These are phyloP conservation scores for Dactylellina haptotyla DNA, from an alignment of 2,329 filamentous ascomycete species.

Conservation along the genomic window DNA sequence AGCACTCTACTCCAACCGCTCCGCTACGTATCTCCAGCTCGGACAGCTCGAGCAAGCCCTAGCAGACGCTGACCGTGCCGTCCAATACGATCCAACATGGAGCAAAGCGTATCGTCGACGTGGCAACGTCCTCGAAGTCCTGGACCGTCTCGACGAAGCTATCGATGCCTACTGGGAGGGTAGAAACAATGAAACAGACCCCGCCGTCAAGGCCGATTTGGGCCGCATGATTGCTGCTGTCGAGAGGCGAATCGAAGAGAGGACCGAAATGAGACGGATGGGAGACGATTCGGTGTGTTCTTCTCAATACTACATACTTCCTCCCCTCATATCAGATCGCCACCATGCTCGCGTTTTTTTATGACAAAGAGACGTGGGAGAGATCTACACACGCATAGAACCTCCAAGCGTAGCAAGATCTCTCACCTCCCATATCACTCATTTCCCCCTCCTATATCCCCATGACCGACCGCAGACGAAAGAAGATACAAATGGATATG, in stretches of 20 bases:
- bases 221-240: slow-evolving; percentile 48
- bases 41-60: slow-evolving; percentile 56
- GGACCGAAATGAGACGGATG: slow-evolving; percentile 20
- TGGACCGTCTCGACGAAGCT: slow-evolving; percentile 55
- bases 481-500: neutral
- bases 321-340: neutral
- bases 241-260: slow-evolving; percentile 49
- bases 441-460: neutral
- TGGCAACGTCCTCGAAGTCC: slow-evolving; percentile 56
- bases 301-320: neutral
- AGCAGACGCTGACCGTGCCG: slow-evolving; percentile 56
- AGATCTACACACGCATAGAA: slow-evolving; percentile 46
- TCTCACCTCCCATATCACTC: neutral
- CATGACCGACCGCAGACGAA: neutral
- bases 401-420: slow-evolving; percentile 10
- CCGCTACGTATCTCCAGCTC: slow-evolving; percentile 56
- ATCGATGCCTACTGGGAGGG: slow-evolving; percentile 55
- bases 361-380: slow-evolving; percentile 37
- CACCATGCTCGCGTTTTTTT: slow-evolving; percentile 9
- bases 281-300: slow-evolving; percentile 45
- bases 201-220: slow-evolving; percentile 46
- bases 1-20: slow-evolving; percentile 57
- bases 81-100: slow-evolving; percentile 57
- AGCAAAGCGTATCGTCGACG: slow-evolving; percentile 56
- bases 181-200: slow-evolving; percentile 50